Evolutionary conservation across 352 stramenopile genomes (phyloP).

Genomic region (Pythium dissotocum): DNA sequence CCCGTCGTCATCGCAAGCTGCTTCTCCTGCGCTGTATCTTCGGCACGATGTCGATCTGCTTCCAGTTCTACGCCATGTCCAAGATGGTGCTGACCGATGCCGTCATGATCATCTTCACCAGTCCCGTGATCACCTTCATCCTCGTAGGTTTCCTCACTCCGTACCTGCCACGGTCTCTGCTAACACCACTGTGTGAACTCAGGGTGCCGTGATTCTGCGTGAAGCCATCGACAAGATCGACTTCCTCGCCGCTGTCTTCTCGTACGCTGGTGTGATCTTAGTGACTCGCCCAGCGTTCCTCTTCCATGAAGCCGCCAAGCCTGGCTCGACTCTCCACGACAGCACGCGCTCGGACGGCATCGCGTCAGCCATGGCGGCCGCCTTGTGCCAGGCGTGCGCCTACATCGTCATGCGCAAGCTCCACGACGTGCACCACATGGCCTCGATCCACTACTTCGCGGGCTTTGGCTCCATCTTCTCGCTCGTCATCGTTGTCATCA

Average conservation of each 20-base stretch:
- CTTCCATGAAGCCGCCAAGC: slow-evolving; percentile 33
- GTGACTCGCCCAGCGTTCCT: slow-evolving; percentile 54
- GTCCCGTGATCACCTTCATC: slow-evolving; percentile 61
- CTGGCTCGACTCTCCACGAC: slow-evolving; percentile 12
- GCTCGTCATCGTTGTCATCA: slow-evolving; percentile 20
- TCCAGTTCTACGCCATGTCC: slow-evolving; percentile 63
- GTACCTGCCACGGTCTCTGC: not conserved
- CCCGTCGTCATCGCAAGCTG: slow-evolving; percentile 31
- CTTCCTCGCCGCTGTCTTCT: slow-evolving; percentile 42
- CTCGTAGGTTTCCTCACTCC: slow-evolving; percentile 12
- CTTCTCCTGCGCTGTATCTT: slow-evolving; percentile 53
- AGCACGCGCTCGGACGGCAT: slow-evolving; percentile 31
- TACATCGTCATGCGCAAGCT: slow-evolving; percentile 63
- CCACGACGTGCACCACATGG: slow-evolving; percentile 42
- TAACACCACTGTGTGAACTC: not conserved
- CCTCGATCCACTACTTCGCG: slow-evolving; percentile 48
- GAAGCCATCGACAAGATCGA: slow-evolving; percentile 50
- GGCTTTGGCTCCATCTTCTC: slow-evolving; percentile 39
- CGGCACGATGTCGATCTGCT: slow-evolving; percentile 47
- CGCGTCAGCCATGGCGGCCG: slow-evolving; percentile 38
- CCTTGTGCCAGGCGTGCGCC: slow-evolving; percentile 45
- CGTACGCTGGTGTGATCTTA: slow-evolving; percentile 55
- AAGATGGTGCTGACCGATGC: slow-evolving; percentile 76
- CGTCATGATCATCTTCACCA: slow-evolving; percentile 64
- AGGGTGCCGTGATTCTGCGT: slow-evolving; percentile 46